Evolutionary conservation across 1,284 basidiomycete species (phyloP).

Genomic region (Coniophora puteana): DNA sequence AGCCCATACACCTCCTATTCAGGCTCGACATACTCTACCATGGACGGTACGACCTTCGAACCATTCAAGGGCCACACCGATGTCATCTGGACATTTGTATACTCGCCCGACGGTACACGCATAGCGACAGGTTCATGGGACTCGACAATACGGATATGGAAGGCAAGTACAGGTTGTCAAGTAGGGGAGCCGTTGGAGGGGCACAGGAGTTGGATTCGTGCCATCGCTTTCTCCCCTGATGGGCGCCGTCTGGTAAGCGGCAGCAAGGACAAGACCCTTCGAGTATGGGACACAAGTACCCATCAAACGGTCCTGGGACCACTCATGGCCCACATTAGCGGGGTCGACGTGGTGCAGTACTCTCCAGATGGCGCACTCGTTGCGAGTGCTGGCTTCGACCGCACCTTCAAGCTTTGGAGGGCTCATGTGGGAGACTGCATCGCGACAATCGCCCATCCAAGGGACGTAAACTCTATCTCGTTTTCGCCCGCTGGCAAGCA

Average conservation of each 20-base stretch:
- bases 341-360: no score
- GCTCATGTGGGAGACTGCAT: neutral
- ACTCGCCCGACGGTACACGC: neutral
- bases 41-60: neutral
- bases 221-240: neutral
- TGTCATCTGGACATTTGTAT: neutral
- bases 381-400: constrained; percentile 9
- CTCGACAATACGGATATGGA: neutral
- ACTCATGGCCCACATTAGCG: neutral
- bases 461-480: constrained; percentile 3
- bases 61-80: constrained; percentile 1
- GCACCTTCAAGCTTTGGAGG: constrained; percentile 9
- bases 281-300: no score
- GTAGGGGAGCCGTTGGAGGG: neutral
- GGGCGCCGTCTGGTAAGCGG: neutral
- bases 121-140: neutral
- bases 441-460: constrained; percentile 1
- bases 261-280: neutral
- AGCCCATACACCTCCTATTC: no score
- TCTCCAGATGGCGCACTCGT: constrained; percentile 10
- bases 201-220: neutral
- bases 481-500: constrained; percentile 11
- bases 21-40: no score
- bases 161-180: neutral
- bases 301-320: neutral